Evolutionary conservation across 441 rosid species (phyloP).

Genomic region (Populus hybrid): DNA sequence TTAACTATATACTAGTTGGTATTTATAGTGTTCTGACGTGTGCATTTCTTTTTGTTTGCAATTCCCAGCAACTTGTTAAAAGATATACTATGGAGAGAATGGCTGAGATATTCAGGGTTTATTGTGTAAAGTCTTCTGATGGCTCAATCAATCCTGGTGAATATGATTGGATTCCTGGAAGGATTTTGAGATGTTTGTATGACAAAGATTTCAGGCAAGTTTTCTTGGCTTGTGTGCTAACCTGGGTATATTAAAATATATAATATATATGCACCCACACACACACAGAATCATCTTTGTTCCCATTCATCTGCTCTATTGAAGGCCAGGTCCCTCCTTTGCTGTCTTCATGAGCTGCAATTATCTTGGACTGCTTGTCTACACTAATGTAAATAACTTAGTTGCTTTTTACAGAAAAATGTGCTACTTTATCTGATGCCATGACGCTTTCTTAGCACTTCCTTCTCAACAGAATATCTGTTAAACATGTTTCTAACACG

Average conservation of each 20-base stretch:
- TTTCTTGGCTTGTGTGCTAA: conserved; percentile 4
- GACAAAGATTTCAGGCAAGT: conserved; percentile 94
- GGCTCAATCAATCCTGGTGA: conserved; percentile 45
- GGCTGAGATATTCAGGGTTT: conserved; percentile 72
- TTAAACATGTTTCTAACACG: conserved; percentile 14
- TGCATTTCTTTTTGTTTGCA: background rate
- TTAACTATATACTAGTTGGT: conserved; percentile 9
- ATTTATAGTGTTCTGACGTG: conserved; percentile 11
- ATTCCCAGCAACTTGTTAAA: conserved; percentile 77
- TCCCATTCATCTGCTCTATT: background rate
- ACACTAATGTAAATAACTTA: background rate
- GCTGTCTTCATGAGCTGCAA: background rate
- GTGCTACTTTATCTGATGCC: conserved; percentile 7
- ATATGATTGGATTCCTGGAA: conserved; percentile 98
- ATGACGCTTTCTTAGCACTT: conserved; percentile 4
- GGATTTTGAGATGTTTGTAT: conserved; percentile 87
- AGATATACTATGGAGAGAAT: conserved; percentile 89
- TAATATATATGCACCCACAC: background rate
- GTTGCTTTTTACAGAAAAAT: background rate
- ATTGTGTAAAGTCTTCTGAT: conserved; percentile 53
- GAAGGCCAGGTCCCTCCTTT: background rate
- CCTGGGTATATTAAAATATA: background rate
- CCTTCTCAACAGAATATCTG: conserved; percentile 1
- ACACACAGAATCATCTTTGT: background rate
- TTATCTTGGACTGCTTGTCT: background rate